Conservation (phyloP, 164 flowering plant genomes). For the Umbellularia californica region DNA sequence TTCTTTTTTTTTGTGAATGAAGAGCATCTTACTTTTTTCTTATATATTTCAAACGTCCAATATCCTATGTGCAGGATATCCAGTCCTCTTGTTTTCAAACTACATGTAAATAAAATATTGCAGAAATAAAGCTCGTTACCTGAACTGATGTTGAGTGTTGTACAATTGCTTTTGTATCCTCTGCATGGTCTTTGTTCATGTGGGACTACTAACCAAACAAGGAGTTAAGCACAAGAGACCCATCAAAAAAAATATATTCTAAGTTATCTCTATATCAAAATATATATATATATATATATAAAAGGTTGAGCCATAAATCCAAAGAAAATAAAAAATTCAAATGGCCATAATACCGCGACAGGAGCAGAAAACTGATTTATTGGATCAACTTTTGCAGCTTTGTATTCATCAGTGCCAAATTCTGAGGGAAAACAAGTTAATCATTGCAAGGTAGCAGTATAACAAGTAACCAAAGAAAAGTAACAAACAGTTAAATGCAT, state of each 20-base stretch:
- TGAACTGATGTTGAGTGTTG: conserved; percentile 68
- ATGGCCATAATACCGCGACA: conserved; percentile 48
- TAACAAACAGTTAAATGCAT: neutral
- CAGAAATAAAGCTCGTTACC: conserved; percentile 32
- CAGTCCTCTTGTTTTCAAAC: neutral
- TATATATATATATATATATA: too few relatives aligned
- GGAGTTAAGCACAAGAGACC: neutral
- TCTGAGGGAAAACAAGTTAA: conserved; percentile 36
- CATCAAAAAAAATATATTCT: neutral
- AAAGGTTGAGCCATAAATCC: neutral
- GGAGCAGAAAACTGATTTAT: conserved; percentile 85
- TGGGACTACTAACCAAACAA: conserved; percentile 52
- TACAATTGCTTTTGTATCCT: conserved; percentile 84
- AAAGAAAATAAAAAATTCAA: neutral
- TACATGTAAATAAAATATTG: neutral
- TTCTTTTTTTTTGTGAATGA: too few relatives aligned
- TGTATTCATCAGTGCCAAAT: conserved; percentile 53
- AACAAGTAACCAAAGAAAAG: neutral
- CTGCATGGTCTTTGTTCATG: conserved; percentile 93
- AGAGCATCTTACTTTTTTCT: too few relatives aligned
- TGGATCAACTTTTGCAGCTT: conserved; percentile 79
- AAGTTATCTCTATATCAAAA: too few relatives aligned
- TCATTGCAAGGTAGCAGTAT: neutral
- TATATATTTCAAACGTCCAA: neutral
- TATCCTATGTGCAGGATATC: neutral